These are phyloP conservation scores for Quercus berberidifolia DNA, from an alignment of 306 rosid species.

Conservation along the genomic window DNA sequence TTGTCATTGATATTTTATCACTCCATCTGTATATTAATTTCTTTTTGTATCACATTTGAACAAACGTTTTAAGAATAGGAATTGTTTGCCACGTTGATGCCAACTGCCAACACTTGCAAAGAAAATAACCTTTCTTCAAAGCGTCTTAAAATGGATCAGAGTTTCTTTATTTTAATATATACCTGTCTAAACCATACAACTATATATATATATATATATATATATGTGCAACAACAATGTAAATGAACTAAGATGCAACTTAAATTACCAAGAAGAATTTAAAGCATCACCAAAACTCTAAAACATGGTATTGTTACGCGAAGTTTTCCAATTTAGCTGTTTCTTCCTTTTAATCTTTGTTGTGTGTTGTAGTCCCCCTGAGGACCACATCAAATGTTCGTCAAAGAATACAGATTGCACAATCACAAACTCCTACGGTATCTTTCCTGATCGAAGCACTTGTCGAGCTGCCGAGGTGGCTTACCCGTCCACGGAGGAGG, in stretches of 20 bases:
- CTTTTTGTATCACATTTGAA: too few relatives aligned
- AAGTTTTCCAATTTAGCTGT: not conserved
- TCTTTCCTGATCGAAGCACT: conserved; percentile 60
- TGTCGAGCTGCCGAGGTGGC: conserved; percentile 38
- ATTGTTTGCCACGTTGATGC: too few relatives aligned
- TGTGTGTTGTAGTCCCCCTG: conserved; percentile 47
- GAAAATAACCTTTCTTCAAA: too few relatives aligned
- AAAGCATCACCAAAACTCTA: not conserved
- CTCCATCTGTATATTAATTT: too few relatives aligned
- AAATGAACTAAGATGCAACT: too few relatives aligned
- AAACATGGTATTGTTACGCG: conserved; percentile 21
- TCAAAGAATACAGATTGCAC: conserved; percentile 51
- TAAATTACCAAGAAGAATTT: not conserved
- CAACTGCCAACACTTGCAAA: too few relatives aligned
- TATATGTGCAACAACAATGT: not conserved
- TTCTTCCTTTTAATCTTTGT: conserved; percentile 22
- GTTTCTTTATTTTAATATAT: too few relatives aligned
- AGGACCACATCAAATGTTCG: conserved; percentile 55
- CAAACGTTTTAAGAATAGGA: too few relatives aligned
- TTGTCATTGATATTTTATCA: too few relatives aligned
- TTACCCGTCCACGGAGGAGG: conserved; percentile 55
- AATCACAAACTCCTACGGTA: conserved; percentile 67
- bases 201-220: not conserved
- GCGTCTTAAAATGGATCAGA: too few relatives aligned
- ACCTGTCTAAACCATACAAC: too few relatives aligned